phyloP scores from a whole-genome alignment of 2,329 filamentous ascomycete genomes.

The Venturia asperata region DNA sequence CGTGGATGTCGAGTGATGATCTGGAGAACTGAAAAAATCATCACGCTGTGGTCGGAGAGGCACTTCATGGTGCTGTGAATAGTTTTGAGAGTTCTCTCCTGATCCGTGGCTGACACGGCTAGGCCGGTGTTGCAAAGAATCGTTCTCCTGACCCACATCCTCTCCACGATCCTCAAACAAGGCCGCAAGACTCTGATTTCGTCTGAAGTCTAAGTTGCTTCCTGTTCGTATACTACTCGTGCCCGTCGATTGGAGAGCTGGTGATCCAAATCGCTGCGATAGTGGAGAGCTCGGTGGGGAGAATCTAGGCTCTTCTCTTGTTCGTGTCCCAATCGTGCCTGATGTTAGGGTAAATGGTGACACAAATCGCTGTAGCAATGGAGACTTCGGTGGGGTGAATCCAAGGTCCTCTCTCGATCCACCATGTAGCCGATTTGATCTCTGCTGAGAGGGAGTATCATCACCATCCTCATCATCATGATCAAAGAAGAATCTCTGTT shows the following conservation, averaged over 20 bases:
- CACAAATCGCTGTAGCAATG: neutral
- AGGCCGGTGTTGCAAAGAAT: neutral
- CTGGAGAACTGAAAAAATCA: no score
- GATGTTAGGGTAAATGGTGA: neutral
- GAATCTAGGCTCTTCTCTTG: no score
- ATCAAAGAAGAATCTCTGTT: neutral
- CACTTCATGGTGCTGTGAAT: no score
- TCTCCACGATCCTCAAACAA: neutral
- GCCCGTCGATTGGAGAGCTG: no score
- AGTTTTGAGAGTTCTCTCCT: neutral
- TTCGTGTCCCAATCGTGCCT: neutral
- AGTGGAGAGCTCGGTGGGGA: no score
- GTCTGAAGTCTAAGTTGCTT: neutral
- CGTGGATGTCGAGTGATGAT: no score
- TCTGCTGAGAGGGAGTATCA: neutral
- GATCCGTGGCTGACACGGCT: neutral
- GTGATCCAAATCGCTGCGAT: no score
- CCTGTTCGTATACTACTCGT: no score
- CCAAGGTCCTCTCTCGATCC: neutral
- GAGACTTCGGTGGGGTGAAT: neutral
- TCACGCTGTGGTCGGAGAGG: no score
- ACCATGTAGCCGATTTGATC: neutral
- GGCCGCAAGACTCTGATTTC: neutral
- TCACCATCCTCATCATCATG: neutral
- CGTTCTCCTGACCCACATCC: no score